A percentile compares a stretch with the other conserved stretches of the same genome.
These are phyloP conservation scores for Paecilomyces dactylethromorphus DNA, from an alignment of 2,329 filamentous ascomycete genomes.

Conservation along the genomic window DNA sequence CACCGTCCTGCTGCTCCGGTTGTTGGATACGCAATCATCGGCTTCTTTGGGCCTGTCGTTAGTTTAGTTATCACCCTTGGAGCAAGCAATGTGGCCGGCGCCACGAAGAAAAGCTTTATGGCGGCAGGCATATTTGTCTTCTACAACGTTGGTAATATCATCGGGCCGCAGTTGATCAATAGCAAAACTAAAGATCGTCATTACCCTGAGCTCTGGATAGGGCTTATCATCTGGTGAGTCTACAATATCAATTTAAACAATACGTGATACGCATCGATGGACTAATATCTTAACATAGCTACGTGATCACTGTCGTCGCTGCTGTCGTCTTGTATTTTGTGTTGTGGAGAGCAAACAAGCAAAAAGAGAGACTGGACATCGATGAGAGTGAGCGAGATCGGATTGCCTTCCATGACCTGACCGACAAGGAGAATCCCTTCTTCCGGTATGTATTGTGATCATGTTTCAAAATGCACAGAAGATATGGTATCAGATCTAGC, in stretches of 20 bases:
- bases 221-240: constrained; percentile 55
- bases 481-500: background rate
- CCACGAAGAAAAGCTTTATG: constrained; percentile 74
- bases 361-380: constrained; percentile 41
- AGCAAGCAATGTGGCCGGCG: constrained; percentile 65
- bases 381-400: constrained; percentile 59
- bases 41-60: constrained; percentile 66
- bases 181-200: constrained; percentile 59
- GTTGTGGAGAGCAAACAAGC: constrained; percentile 53
- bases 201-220: constrained; percentile 66
- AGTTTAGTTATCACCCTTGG: constrained; percentile 53
- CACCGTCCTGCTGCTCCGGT: constrained; percentile 61
- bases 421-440: constrained; percentile 62
- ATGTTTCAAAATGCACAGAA: background rate
- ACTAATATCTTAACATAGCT: background rate
- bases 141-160: constrained; percentile 70
- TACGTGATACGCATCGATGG: background rate
- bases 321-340: constrained; percentile 53
- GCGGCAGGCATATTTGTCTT: constrained; percentile 67
- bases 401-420: constrained; percentile 61
- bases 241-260: background rate
- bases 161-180: constrained; percentile 65
- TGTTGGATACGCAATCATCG: constrained; percentile 64
- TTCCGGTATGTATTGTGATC: constrained; percentile 54
- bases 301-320: constrained; percentile 51